A percentile compares a stretch with the other conserved stretches of the same genome.
Evolutionary conservation across 163 green algal genomes (phyloP).

Genomic region (Scenedesmus sp.): DNA sequence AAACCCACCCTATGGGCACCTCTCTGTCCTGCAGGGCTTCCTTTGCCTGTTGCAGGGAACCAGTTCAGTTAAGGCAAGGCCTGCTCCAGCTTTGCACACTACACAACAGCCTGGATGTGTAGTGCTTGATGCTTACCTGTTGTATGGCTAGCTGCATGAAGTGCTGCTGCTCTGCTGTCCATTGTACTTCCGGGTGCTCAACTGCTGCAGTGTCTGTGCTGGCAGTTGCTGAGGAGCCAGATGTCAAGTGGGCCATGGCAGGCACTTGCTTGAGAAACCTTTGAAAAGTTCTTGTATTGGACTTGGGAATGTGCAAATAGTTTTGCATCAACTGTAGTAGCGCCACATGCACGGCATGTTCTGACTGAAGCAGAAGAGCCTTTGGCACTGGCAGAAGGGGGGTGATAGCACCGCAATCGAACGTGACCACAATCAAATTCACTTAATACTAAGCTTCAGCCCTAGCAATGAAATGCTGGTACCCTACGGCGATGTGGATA

Average conservation of each 20-base stretch:
- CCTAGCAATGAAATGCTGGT: too few species aligned
- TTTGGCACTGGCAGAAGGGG: neutral
- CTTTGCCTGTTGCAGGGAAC: slow-evolving; percentile 16
- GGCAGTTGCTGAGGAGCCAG: neutral
- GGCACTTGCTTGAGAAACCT: neutral
- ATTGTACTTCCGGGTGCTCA: neutral
- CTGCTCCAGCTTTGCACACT: neutral
- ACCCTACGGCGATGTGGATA: neutral
- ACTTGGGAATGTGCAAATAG: neutral
- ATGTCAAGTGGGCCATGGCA: neutral
- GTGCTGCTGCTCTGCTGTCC: slow-evolving; percentile 58
- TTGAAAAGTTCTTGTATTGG: neutral
- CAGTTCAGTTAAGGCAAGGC: neutral
- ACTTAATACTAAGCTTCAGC: too few species aligned
- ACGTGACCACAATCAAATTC: neutral
- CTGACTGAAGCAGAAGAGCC: neutral
- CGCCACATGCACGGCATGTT: neutral
- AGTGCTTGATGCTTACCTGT: slow-evolving; percentile 54
- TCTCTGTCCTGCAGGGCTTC: slow-evolving; percentile 50
- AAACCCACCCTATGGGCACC: slow-evolving; percentile 69
- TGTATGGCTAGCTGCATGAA: slow-evolving; percentile 75
- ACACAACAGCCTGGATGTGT: neutral
- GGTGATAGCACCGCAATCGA: neutral
- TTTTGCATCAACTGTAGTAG: neutral
- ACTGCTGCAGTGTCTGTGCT: neutral